phyloP scores from a whole-genome alignment of 2,329 filamentous ascomycete species.

The Beauveria australis region DNA sequence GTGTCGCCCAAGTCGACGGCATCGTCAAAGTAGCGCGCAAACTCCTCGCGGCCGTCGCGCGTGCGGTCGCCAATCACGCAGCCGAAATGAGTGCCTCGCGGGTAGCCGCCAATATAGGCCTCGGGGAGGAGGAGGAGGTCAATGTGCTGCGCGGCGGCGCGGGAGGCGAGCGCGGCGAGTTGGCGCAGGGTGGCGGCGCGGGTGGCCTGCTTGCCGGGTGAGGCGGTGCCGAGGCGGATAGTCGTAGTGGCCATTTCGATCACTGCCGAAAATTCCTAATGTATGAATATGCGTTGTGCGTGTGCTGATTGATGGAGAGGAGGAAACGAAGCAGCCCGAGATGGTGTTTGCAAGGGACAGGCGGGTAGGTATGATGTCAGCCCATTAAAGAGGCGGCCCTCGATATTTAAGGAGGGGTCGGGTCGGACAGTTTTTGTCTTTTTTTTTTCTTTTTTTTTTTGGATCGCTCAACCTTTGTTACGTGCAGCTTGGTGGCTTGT shows the following conservation, averaged over 20 bases:
- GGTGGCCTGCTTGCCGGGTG: constrained; percentile 43
- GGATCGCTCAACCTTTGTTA: too few species aligned
- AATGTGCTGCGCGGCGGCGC: constrained; percentile 47
- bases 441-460: too few species aligned
- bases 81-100: constrained; percentile 72
- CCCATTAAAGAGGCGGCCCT: too few species aligned
- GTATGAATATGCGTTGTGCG: neutral
- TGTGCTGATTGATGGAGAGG: neutral
- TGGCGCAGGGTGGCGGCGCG: constrained; percentile 54
- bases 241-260: constrained; percentile 17
- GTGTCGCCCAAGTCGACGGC: constrained; percentile 83
- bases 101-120: constrained; percentile 87
- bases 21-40: constrained; percentile 66
- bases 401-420: too few species aligned
- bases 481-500: too few species aligned
- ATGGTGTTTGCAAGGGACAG: too few species aligned
- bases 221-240: constrained; percentile 48
- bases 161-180: constrained; percentile 53
- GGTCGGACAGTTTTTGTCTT: too few species aligned
- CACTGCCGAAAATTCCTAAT: neutral
- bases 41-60: constrained; percentile 69
- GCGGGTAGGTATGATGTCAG: too few species aligned
- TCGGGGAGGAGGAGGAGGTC: constrained; percentile 84
- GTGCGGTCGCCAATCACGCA: constrained; percentile 63
- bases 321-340: neutral